A percentile compares a stretch with the other conserved stretches of the same genome.
Evolutionary conservation across 371 early-diverging fungal species (phyloP).

Genomic region (Gilbertella persicaria): DNA sequence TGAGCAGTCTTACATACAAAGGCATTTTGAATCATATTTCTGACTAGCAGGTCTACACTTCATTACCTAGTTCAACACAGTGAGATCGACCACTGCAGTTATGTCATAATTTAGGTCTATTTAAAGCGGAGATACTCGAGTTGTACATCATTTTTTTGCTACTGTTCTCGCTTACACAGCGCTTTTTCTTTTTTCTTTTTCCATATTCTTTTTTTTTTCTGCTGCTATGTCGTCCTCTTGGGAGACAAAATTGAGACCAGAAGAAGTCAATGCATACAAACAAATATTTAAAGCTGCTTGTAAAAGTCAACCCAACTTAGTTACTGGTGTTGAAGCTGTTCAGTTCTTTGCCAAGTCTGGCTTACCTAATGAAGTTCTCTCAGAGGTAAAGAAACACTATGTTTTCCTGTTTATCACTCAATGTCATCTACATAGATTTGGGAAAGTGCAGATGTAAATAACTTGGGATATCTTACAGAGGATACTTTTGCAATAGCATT

Average conservation of each 20-base stretch:
- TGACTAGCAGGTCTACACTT: too few species aligned
- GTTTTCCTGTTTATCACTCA: not conserved
- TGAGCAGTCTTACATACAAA: too few species aligned
- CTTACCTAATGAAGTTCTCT: conserved; percentile 61
- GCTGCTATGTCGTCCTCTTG: conserved; percentile 14
- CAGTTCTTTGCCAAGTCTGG: conserved; percentile 78
- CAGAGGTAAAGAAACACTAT: conserved; percentile 52
- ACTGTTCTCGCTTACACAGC: too few species aligned
- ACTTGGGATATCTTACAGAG: conserved; percentile 29
- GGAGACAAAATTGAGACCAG: conserved; percentile 48
- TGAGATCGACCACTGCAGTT: too few species aligned
- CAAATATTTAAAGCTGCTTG: conserved; percentile 67
- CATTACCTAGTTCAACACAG: too few species aligned
- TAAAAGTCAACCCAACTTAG: conserved; percentile 52
- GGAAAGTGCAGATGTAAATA: conserved; percentile 34
- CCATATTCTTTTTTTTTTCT: too few species aligned
- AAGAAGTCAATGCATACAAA: conserved; percentile 65
- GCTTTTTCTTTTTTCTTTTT: conserved; percentile 11
- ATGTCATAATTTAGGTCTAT: too few species aligned
- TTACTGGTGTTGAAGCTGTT: conserved; percentile 73
- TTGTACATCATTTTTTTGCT: too few species aligned
- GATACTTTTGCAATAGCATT: conserved; percentile 35
- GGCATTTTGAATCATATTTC: too few species aligned
- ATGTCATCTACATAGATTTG: conserved; percentile 24
- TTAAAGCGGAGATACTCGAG: too few species aligned